Conservation (phyloP, 352 stramenopile genomes). For the Globisporangium emineosum region DNA sequence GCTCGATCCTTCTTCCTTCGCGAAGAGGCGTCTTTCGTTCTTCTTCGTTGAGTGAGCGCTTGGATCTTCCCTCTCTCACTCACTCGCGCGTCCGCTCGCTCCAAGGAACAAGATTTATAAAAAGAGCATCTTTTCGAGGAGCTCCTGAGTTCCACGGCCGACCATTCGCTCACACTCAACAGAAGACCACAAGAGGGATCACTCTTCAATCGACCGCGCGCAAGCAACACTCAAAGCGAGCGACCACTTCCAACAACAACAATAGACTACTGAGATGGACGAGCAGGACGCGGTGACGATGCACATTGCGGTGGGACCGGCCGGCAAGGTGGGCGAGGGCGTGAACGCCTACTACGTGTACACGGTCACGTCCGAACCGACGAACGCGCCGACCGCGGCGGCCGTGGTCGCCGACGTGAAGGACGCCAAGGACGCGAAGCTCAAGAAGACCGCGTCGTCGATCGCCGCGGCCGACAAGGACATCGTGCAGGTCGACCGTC, state of each 20-base stretch:
- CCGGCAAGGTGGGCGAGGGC: constrained; percentile 77
- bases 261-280: constrained; percentile 5
- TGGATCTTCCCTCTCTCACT: neutral
- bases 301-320: constrained; percentile 59
- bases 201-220: constrained; percentile 2
- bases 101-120: constrained; percentile 12
- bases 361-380: constrained; percentile 64
- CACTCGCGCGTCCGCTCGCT: constrained; percentile 4
- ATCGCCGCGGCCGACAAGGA: constrained; percentile 4
- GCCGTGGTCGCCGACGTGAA: constrained; percentile 10
- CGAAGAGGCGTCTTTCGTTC: neutral
- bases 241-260: neutral
- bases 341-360: constrained; percentile 86
- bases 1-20: neutral
- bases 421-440: neutral
- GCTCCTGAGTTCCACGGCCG: neutral
- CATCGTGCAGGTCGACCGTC: constrained; percentile 55
- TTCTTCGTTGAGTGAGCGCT: neutral
- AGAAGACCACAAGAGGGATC: neutral
- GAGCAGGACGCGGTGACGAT: constrained; percentile 17
- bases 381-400: constrained; percentile 8
- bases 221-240: neutral
- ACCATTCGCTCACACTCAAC: constrained; percentile 1
- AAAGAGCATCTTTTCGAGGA: constrained; percentile 4
- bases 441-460: constrained; percentile 4